Evolutionary conservation across 31 red algal species (phyloP).

Genomic region (Porphyra umbilicalis): DNA sequence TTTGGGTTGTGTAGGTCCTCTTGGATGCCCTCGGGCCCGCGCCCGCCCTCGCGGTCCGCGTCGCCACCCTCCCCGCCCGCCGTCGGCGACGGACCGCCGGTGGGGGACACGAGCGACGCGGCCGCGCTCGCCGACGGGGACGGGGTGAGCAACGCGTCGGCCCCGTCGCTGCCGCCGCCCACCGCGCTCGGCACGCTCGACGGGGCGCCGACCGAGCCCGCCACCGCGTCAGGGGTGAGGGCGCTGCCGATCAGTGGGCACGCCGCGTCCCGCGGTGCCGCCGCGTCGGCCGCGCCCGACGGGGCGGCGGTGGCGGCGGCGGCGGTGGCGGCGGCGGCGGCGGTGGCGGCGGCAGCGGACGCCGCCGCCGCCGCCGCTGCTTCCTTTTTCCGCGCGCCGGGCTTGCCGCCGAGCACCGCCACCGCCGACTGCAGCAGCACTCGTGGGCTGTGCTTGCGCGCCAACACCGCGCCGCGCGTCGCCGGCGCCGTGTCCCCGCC

Average conservation of each 20-base stretch:
- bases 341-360: neutral
- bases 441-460: neutral
- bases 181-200: neutral
- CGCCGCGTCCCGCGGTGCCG: neutral
- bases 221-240: neutral
- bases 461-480: neutral
- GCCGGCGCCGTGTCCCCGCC: neutral
- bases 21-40: neutral
- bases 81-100: neutral
- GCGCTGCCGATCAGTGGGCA: neutral
- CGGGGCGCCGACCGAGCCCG: neutral
- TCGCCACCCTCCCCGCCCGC: neutral
- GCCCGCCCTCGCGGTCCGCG: neutral
- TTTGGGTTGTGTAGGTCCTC: neutral
- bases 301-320: neutral
- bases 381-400: neutral
- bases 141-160: neutral
- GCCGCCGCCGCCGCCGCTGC: neutral
- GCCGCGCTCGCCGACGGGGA: neutral
- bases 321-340: neutral
- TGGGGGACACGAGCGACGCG: neutral
- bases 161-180: no score
- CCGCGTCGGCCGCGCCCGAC: no score
- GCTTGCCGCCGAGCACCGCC: neutral
- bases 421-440: neutral